Base-by-base conservation (phyloP, 306 rosid species). In the Vicia sativa region DNA sequence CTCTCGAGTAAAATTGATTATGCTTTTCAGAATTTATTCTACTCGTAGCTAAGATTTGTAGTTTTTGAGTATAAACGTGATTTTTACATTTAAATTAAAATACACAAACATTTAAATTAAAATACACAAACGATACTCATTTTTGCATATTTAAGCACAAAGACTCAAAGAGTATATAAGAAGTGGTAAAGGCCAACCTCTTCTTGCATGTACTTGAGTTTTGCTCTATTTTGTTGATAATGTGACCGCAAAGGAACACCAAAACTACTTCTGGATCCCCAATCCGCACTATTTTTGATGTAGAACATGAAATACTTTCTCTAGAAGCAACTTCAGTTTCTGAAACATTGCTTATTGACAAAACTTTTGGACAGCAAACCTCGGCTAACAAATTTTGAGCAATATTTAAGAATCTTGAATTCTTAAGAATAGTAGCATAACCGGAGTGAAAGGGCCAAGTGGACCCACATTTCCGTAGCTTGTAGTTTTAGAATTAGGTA, bases 391-490 rank as follows among this genome's bases (percentile, higher is more conserved):
- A 52, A 58, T 77, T 83, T 42, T 93, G 95, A 0, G 96, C 91
- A 0, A 90, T 90, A 15, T 81, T 88, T 76, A 93, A 82, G 78
- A 83, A 93, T 71, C 78, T 88, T 3, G 99, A 93, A 67, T 75
- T 85, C 84, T 80, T 93, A 2, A 93, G 77, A 83, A 93, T 90
- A 16, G 91, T 83, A 11, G 99, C 95, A 65, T 93, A 93, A 8
- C 99, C 99, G 2, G n/a, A n/a, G 96, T 93, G 65, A 93, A 93
- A 34, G 99, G 99, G 16, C 99, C 99, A 14, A 93, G 91, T 25
- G 99, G 99, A 1, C 99, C 97, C 3, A 87, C 76, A 70, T 67
- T 86, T 52, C 92, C 19, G 44, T 70, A 81, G 59, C 78, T 55
- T 37, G 68, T 45, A 23, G 67, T 25, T 19, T 46, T 84, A 3